Percentiles rank a stretch among this genome's conserved stretches.
Conservation (phyloP, 805 yeast genomes). For the Cyberlindnera nakhonratchasimensis region DNA sequence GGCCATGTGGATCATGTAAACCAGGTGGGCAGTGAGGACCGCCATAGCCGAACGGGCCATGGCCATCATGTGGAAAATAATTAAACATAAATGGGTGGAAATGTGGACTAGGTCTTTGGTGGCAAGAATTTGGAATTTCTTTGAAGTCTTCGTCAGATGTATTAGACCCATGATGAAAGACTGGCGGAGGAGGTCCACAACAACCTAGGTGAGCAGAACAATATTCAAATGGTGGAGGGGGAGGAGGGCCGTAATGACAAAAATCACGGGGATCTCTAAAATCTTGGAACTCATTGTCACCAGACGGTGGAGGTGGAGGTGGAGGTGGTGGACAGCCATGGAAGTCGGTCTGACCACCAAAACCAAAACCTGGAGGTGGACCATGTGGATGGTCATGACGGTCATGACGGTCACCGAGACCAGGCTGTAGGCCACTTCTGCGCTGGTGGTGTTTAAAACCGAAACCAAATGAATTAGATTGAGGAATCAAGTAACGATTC, state of each 20-base stretch:
- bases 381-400: background rate
- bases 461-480: too few species aligned
- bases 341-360: background rate
- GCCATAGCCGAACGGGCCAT: background rate
- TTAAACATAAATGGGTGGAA: background rate
- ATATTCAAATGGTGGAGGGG: constrained; percentile 6
- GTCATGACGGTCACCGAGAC: background rate
- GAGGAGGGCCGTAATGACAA: background rate
- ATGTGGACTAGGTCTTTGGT: background rate
- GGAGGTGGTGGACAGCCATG: constrained; percentile 3
- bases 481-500: too few species aligned
- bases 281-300: background rate
- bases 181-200: constrained; percentile 2
- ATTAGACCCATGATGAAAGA: background rate
- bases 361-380: constrained; percentile 6
- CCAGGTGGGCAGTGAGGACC: too few species aligned
- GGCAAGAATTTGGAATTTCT: too few species aligned
- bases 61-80: constrained; percentile 1
- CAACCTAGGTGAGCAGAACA: background rate
- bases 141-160: background rate
- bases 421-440: background rate
- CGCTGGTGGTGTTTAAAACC: background rate
- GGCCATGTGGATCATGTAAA: background rate
- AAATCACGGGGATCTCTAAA: background rate
- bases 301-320: constrained; percentile 2